Percentiles rank a stretch among this genome's conserved stretches.
Conservation (phyloP, 2,329 filamentous ascomycete genomes). For the Emmonsiellopsis sp. region DNA sequence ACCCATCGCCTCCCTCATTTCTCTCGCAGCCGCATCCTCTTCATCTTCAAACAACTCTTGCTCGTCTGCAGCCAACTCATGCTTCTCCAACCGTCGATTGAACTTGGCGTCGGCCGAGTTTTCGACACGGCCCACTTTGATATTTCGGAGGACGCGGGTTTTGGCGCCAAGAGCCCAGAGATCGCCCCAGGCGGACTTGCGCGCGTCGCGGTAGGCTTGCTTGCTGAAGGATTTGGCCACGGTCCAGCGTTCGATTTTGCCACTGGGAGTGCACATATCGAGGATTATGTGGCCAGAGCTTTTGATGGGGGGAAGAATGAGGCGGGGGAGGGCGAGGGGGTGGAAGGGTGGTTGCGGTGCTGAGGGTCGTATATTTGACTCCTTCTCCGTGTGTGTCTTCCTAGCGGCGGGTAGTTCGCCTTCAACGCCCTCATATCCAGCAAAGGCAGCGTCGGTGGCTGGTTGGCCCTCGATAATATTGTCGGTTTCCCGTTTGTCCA, state of each 20-base stretch:
- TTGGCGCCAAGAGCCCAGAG: conserved; percentile 93
- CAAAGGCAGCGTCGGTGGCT: conserved; percentile 58
- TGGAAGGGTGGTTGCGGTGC: conserved; percentile 26
- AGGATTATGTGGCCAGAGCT: conserved; percentile 78
- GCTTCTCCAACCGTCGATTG: conserved; percentile 14
- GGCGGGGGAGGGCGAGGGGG: conserved; percentile 64
- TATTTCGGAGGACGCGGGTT: conserved; percentile 55
- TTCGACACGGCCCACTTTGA: conserved; percentile 48
- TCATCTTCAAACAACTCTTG: conserved; percentile 16
- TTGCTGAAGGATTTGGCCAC: conserved; percentile 72
- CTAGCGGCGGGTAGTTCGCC: background rate
- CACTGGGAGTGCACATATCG: conserved; percentile 81
- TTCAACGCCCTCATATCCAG: conserved; percentile 53
- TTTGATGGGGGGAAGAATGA: conserved; percentile 74
- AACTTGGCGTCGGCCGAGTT: conserved; percentile 30
- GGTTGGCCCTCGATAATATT: conserved; percentile 42
- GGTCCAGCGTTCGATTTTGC: conserved; percentile 85
- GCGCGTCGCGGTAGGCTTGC: conserved; percentile 81
- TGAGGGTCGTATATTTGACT: conserved; percentile 4
- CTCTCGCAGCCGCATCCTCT: background rate
- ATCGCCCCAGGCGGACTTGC: conserved; percentile 86
- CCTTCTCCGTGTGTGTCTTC: conserved; percentile 7
- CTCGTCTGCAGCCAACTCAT: conserved; percentile 12
- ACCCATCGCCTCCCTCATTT: background rate
- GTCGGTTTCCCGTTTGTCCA: conserved; percentile 42